Conservation (phyloP, 2,329 filamentous ascomycete species). For the Xylaria sp. region DNA sequence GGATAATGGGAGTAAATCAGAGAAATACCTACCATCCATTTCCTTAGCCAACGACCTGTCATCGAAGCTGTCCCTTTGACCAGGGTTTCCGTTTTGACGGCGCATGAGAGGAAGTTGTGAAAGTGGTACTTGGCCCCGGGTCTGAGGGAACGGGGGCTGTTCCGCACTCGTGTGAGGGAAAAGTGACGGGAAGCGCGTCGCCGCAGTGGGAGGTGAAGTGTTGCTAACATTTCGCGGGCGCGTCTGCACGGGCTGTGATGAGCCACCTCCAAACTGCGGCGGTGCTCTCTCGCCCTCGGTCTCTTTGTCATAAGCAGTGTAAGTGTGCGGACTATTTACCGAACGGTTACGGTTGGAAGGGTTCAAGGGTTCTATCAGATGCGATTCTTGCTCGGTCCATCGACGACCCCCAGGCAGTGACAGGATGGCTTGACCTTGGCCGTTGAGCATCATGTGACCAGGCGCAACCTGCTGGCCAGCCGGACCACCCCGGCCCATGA, state of each 20-base stretch:
- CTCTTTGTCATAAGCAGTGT: conserved; percentile 63
- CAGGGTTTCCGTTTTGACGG: conserved; percentile 54
- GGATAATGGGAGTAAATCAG: conserved; percentile 45
- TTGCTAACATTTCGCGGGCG: conserved; percentile 40
- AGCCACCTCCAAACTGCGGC: conserved; percentile 31
- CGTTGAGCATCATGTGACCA: conserved; percentile 41
- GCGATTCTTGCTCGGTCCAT: conserved; percentile 67
- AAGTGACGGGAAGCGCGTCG: conserved; percentile 61
- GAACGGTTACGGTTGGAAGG: conserved; percentile 52
- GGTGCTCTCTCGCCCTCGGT: conserved; percentile 51
- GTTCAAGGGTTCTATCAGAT: conserved; percentile 62
- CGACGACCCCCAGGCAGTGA: conserved; percentile 55
- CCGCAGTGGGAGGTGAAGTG: conserved; percentile 61
- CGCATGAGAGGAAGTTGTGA: conserved; percentile 50
- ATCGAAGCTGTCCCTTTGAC: conserved; percentile 53
- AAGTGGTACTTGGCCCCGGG: conserved; percentile 25
- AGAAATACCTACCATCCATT: conserved; percentile 57
- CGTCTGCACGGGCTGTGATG: conserved; percentile 40
- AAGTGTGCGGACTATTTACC: conserved; percentile 49
- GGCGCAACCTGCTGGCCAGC: conserved; percentile 39
- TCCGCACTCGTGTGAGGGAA: conserved; percentile 51
- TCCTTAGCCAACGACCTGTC: conserved; percentile 60
- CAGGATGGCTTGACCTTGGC: conserved; percentile 44
- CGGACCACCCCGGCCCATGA: conserved; percentile 43
- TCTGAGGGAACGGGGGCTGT: conserved; percentile 37